Percentiles rank a stretch among this genome's conserved stretches.
phyloP scores from a whole-genome alignment of 176 grass and related monocot species.

The Rhynchospora tenuis region DNA sequence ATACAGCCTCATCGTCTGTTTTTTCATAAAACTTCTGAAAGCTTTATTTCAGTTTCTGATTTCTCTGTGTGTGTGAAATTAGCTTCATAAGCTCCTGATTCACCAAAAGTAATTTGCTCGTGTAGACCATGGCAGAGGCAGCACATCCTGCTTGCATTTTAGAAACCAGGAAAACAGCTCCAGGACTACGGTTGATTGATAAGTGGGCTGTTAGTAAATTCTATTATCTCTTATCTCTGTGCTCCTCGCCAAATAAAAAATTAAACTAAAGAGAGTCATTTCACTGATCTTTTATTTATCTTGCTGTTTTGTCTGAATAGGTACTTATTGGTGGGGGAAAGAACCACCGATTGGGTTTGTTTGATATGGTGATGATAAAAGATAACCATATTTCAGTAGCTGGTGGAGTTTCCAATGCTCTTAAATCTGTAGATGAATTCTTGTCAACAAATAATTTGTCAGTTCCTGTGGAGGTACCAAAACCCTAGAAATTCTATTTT shows the following conservation, averaged over 20 bases:
- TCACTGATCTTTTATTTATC: background rate
- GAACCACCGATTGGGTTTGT: constrained; percentile 93
- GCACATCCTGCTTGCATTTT: constrained; percentile 79
- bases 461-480: constrained; percentile 84
- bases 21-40: background rate
- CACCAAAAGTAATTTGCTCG: background rate
- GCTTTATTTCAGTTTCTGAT: background rate
- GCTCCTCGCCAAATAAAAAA: background rate
- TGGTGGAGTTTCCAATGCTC: constrained; percentile 70
- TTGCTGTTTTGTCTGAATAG: constrained; percentile 22
- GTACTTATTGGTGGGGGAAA: constrained; percentile 93
- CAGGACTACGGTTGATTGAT: constrained; percentile 84
- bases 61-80: background rate
- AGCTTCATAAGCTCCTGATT: background rate
- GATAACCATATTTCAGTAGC: constrained; percentile 98
- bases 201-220: constrained; percentile 76
- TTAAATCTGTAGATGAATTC: constrained; percentile 78
- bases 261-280: background rate
- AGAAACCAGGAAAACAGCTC: constrained; percentile 94
- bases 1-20: background rate
- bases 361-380: constrained; percentile 99
- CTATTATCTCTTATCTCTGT: background rate
- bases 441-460: constrained; percentile 54
- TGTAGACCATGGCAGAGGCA: constrained; percentile 87
- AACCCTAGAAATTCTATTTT: background rate